Conservation (phyloP, 306 rosid species). For the Comarum palustre region DNA sequence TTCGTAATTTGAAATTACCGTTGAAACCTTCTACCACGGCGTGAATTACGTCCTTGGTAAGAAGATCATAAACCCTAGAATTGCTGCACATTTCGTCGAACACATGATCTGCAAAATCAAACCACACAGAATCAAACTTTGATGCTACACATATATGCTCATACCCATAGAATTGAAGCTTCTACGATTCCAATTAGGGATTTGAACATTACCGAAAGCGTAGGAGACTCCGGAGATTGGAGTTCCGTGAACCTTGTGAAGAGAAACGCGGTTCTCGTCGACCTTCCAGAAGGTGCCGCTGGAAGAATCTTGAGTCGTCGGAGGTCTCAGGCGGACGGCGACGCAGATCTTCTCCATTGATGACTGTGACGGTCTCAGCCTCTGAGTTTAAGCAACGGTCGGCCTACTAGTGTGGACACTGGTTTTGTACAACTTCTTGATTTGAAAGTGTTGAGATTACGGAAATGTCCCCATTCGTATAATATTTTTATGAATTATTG, state of each 20-base stretch:
- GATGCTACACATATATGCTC: background rate
- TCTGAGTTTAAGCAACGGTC: background rate
- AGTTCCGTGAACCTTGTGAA: conserved; percentile 76
- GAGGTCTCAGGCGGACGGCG: conserved; percentile 78
- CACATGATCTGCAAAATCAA: conserved; percentile 59
- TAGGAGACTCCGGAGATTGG: conserved; percentile 65
- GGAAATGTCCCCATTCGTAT: background rate
- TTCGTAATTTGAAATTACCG: conserved; percentile 32
- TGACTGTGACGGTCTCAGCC: background rate
- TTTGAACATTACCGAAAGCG: conserved; percentile 61
- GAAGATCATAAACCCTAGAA: conserved; percentile 68
- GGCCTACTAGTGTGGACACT: background rate
- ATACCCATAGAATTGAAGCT: background rate
- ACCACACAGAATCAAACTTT: background rate
- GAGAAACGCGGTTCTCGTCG: conserved; percentile 84
- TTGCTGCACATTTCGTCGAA: conserved; percentile 70
- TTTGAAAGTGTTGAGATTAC: background rate
- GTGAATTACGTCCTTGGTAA: conserved; percentile 73
- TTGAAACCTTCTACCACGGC: conserved; percentile 91
- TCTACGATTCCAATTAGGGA: background rate
- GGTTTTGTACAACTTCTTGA: background rate
- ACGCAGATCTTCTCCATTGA: conserved; percentile 92
- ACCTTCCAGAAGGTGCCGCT: conserved; percentile 70
- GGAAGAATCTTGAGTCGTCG: conserved; percentile 41
- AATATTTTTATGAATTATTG: background rate